Conservation (phyloP, 2,329 filamentous ascomycete species). For the Fusarium bulbicola region DNA sequence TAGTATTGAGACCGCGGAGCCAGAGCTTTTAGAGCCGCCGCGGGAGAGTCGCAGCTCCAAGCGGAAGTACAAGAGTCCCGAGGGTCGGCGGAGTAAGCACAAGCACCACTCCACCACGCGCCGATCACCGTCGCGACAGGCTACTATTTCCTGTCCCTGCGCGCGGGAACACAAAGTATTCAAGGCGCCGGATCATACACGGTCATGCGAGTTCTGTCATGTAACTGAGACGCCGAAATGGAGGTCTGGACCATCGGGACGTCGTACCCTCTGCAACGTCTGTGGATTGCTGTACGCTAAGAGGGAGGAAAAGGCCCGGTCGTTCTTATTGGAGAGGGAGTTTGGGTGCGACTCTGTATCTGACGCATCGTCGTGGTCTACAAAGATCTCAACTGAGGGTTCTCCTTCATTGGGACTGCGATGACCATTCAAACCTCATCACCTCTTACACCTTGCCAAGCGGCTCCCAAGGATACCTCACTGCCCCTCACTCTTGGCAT, state of each 20-base stretch:
- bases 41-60: neutral
- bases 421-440: neutral
- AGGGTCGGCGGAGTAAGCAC: neutral
- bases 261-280: constrained; percentile 9
- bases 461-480: neutral
- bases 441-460: neutral
- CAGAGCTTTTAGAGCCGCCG: neutral
- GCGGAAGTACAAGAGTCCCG: neutral
- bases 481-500: neutral
- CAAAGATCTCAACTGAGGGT: neutral
- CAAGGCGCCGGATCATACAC: neutral
- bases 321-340: neutral
- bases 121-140: neutral
- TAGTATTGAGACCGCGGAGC: neutral
- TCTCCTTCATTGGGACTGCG: neutral
- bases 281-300: constrained; percentile 17
- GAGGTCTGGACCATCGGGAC: constrained; percentile 3
- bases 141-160: neutral
- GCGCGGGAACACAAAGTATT: neutral
- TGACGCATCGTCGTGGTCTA: neutral
- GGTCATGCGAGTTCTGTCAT: neutral
- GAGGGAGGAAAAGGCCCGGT: neutral
- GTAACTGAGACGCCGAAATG: constrained; percentile 7
- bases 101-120: neutral
- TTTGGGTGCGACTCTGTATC: neutral